phyloP scores from a whole-genome alignment of 2,329 filamentous ascomycete genomes.

The Botrytis byssoidea region DNA sequence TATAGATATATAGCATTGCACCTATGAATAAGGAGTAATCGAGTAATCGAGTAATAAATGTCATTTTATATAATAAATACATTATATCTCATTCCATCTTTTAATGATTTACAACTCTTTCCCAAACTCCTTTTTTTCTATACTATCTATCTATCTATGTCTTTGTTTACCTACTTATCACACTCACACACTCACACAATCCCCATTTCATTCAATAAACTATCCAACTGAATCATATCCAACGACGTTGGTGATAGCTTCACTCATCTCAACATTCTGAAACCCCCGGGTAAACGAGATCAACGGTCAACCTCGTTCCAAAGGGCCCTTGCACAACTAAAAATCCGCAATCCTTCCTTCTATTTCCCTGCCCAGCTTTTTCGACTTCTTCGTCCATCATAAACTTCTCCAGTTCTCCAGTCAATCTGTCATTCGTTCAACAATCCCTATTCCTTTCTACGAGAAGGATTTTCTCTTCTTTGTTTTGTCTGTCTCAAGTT shows the following conservation, averaged over 20 bases:
- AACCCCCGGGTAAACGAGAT: conserved; percentile 7
- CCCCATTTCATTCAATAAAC: neutral
- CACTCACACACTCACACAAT: neutral
- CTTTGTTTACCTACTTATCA: neutral
- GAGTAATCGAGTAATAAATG: neutral
- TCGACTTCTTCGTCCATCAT: neutral
- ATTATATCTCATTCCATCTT: neutral
- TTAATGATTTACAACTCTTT: neutral
- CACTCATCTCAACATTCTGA: neutral
- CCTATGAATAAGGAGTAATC: conserved; percentile 1
- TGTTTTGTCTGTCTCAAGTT: neutral
- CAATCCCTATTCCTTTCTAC: neutral
- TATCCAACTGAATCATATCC: neutral
- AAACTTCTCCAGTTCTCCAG: conserved; percentile 1
- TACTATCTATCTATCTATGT: neutral
- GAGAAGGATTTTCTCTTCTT: neutral
- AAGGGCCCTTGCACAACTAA: conserved; percentile 20
- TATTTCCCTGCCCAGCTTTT: conserved; percentile 1
- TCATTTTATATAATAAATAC: too few species aligned
- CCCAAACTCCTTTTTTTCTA: neutral
- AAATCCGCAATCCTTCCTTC: conserved; percentile 10
- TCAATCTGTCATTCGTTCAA: conserved; percentile 16
- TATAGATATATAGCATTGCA: neutral
- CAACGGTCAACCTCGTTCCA: neutral
- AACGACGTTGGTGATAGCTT: conserved; percentile 5